Evolutionary conservation across 768 basidiomycete species (phyloP).

Genomic region (Kwoniella sp.): DNA sequence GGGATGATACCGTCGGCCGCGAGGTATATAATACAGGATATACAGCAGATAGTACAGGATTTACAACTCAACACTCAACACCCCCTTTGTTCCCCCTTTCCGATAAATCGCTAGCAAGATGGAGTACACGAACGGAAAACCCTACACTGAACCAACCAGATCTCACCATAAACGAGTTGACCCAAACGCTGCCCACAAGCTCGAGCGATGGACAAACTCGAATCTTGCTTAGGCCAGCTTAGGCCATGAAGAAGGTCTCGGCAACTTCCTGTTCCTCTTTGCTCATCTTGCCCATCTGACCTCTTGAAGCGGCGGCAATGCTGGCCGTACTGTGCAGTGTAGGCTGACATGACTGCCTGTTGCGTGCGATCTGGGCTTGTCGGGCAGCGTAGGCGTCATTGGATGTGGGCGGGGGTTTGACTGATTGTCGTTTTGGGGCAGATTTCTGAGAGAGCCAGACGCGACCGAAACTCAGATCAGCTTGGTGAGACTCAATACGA

Average conservation of each 20-base stretch:
- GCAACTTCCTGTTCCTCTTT: slow-evolving; percentile 45
- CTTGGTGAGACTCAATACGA: too few relatives aligned
- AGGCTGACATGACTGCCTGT: slow-evolving; percentile 39
- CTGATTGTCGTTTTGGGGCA: slow-evolving; percentile 7
- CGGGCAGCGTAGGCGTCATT: slow-evolving; percentile 41
- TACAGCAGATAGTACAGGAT: too few relatives aligned
- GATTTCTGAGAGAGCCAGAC: slow-evolving; percentile 3
- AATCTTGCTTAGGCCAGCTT: neutral
- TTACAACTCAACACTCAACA: too few relatives aligned
- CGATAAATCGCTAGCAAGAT: too few relatives aligned
- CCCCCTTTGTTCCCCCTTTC: too few relatives aligned
- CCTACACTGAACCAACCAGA: too few relatives aligned
- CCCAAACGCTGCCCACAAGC: too few relatives aligned
- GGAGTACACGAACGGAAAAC: too few relatives aligned
- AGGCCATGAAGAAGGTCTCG: slow-evolving; percentile 52
- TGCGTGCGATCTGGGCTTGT: slow-evolving; percentile 33
- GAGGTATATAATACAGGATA: too few relatives aligned
- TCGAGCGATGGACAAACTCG: too few relatives aligned
- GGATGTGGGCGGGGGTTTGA: slow-evolving; percentile 36
- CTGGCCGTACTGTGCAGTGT: slow-evolving; percentile 38
- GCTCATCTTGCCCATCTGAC: slow-evolving; percentile 18
- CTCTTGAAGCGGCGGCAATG: slow-evolving; percentile 21
- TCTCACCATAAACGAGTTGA: too few relatives aligned
- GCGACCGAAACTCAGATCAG: neutral
- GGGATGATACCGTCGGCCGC: too few relatives aligned